phyloP scores from a whole-genome alignment of 164 flowering plant species.

The Macadamia tetraphylla region DNA sequence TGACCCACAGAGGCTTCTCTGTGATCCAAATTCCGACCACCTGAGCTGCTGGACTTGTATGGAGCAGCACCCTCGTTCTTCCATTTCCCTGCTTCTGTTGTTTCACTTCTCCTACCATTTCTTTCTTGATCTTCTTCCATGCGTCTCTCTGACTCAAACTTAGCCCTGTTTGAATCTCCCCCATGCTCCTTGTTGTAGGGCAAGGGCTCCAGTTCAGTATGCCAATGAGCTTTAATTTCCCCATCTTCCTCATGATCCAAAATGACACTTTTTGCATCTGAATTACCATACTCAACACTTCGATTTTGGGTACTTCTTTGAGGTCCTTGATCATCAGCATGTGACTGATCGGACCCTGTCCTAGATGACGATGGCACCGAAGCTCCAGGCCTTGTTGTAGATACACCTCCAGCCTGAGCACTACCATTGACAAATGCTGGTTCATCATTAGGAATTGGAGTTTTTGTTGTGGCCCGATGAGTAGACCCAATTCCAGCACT shows the following conservation, averaged over 20 bases:
- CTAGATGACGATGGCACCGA: conserved; percentile 24
- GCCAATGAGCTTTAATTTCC: conserved; percentile 26
- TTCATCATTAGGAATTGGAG: conserved; percentile 44
- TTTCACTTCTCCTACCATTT: conserved; percentile 29
- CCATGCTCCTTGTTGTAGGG: conserved; percentile 18
- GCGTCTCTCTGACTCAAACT: conserved; percentile 20
- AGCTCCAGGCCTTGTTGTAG: conserved; percentile 20
- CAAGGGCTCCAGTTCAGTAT: conserved; percentile 22
- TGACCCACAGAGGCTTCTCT: conserved; percentile 42
- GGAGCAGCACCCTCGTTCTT: conserved; percentile 30
- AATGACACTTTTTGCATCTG: conserved; percentile 30
- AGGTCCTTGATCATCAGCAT: conserved; percentile 32
- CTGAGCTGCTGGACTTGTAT: conserved; percentile 14
- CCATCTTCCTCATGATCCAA: conserved; percentile 37
- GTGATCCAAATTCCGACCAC: conserved; percentile 28
- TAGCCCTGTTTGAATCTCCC: conserved; percentile 25
- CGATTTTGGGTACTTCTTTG: conserved; percentile 33
- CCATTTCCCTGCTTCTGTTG: conserved; percentile 33
- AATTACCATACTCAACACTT: conserved; percentile 39
- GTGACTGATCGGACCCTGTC: conserved; percentile 26
- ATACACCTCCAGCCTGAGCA: conserved; percentile 18
- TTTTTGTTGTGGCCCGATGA: conserved; percentile 37
- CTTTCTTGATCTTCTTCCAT: conserved; percentile 33
- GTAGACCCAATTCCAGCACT: conserved; percentile 40
- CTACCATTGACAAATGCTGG: conserved; percentile 18